phyloP scores from a whole-genome alignment of 768 basidiomycete species.

The Tephrocybe sp. region DNA sequence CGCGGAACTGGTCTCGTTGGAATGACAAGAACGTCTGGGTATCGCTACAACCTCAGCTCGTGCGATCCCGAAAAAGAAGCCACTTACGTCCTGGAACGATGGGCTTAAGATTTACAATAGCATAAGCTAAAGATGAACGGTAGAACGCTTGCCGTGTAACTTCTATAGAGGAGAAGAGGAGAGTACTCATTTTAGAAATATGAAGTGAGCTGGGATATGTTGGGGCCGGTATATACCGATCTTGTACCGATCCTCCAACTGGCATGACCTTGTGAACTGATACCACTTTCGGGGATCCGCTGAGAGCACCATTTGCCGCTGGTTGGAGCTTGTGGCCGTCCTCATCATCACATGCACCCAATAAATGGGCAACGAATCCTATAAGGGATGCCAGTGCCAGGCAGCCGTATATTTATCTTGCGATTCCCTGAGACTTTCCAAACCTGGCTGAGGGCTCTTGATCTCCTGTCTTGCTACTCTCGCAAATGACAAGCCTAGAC shows the following conservation, averaged over 20 bases:
- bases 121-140: conserved; percentile 65
- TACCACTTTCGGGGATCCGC: too few species aligned
- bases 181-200: conserved; percentile 10
- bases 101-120: conserved; percentile 93
- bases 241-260: too few species aligned
- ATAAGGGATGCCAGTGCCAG: too few species aligned
- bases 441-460: too few species aligned
- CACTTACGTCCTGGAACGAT: conserved; percentile 90
- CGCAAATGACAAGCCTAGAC: conserved; percentile 5
- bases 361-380: too few species aligned
- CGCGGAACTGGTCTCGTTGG: conserved; percentile 55
- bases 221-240: background rate
- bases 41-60: background rate
- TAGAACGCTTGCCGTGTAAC: conserved; percentile 78
- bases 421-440: too few species aligned
- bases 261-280: too few species aligned
- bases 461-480: background rate
- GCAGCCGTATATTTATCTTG: too few species aligned
- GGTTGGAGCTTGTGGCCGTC: too few species aligned
- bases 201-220: background rate
- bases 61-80: background rate
- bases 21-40: conserved; percentile 59
- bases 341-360: too few species aligned
- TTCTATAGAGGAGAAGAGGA: conserved; percentile 79
- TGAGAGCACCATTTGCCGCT: too few species aligned